phyloP scores from a whole-genome alignment of 768 basidiomycete species.

The Rhizopogon salebrosus region DNA sequence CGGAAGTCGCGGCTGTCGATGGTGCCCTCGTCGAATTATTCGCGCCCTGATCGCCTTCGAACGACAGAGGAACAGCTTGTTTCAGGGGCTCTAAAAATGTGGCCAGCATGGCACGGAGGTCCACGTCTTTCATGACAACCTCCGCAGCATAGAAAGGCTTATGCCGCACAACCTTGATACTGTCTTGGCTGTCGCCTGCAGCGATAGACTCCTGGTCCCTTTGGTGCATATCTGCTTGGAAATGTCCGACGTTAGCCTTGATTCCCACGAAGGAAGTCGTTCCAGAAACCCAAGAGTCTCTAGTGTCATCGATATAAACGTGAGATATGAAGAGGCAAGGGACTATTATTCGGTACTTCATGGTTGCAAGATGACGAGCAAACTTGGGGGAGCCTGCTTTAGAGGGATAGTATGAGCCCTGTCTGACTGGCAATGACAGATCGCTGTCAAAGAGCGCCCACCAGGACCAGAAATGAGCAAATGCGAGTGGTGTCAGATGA shows the following conservation, averaged over 20 bases:
- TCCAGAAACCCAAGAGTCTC: conserved; percentile 78
- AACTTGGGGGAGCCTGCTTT: conserved; percentile 80
- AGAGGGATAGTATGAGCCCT: conserved; percentile 76
- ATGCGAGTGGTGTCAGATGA: conserved; percentile 80
- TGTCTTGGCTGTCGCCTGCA: conserved; percentile 48
- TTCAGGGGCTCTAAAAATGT: conserved; percentile 72
- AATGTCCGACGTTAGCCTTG: conserved; percentile 75
- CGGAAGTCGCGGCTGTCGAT: conserved; percentile 34
- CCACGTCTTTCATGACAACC: conserved; percentile 69
- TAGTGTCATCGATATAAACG: conserved; percentile 75
- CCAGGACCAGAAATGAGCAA: conserved; percentile 91
- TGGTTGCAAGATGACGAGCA: conserved; percentile 79
- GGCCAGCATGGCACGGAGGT: conserved; percentile 75
- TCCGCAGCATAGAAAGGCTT: conserved; percentile 90
- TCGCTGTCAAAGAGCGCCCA: conserved; percentile 79
- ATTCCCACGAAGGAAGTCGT: conserved; percentile 78
- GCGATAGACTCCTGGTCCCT: conserved; percentile 75
- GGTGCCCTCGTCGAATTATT: conserved; percentile 22
- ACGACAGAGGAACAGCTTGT: conserved; percentile 44
- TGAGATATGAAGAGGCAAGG: conserved; percentile 82
- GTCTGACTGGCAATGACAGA: conserved; percentile 79
- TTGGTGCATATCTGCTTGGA: conserved; percentile 91
- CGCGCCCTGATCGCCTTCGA: conserved; percentile 40
- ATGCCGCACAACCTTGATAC: conserved; percentile 57
- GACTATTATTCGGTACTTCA: conserved; percentile 84